phyloP scores from a whole-genome alignment of 1,139 yeast species.

The Yamadazyma buinensis region DNA sequence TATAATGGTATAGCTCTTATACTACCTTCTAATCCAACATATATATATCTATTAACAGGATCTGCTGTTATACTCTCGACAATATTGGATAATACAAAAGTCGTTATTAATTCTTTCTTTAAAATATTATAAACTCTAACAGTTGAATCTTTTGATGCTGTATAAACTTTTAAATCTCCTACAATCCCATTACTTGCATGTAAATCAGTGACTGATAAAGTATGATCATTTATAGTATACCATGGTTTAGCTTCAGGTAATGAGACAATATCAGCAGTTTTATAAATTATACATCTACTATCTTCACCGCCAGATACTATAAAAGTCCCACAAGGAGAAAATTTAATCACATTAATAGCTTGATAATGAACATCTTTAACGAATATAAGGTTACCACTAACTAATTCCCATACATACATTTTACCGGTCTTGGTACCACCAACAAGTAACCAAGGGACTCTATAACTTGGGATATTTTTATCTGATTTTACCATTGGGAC shows the following conservation, averaged over 20 bases:
- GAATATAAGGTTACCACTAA: conserved; percentile 70
- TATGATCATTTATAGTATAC: conserved; percentile 65
- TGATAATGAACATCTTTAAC: conserved; percentile 88
- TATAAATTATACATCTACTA: conserved; percentile 77
- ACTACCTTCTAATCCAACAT: conserved; percentile 69
- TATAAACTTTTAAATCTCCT: conserved; percentile 61
- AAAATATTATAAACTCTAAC: conserved; percentile 58
- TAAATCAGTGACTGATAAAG: conserved; percentile 69
- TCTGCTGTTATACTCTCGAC: conserved; percentile 65
- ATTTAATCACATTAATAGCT: conserved; percentile 54
- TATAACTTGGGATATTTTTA: conserved; percentile 26
- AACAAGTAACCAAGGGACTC: conserved; percentile 64
- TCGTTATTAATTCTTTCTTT: conserved; percentile 50
- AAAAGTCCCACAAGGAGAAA: conserved; percentile 64
- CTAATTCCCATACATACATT: conserved; percentile 79
- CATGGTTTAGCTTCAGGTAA: conserved; percentile 35
- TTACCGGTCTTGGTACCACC: conserved; percentile 75
- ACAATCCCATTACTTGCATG: conserved; percentile 47
- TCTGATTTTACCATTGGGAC: not conserved
- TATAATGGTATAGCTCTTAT: conserved; percentile 59
- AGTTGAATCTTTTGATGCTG: conserved; percentile 75
- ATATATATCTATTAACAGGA: conserved; percentile 74
- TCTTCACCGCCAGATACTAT: conserved; percentile 78
- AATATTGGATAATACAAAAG: conserved; percentile 63
- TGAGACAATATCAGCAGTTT: conserved; percentile 54